Percentiles rank a stretch among this genome's conserved stretches.
phyloP scores from a whole-genome alignment of 257 asterid species.

The Mentha longifolia region DNA sequence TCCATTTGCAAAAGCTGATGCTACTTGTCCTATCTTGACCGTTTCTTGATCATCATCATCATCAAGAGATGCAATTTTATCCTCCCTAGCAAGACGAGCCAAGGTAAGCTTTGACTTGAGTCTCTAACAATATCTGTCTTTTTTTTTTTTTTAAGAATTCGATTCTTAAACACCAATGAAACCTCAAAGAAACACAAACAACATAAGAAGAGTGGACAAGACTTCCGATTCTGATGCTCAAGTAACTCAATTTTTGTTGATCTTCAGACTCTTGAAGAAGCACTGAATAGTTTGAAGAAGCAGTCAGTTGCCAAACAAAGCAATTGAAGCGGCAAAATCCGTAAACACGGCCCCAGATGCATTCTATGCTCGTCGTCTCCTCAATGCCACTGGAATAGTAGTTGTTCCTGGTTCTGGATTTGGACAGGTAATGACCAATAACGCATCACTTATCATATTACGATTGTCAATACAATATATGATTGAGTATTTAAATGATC shows the following conservation, averaged over 20 bases:
- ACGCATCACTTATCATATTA: background rate
- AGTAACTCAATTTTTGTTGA: background rate
- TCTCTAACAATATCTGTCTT: background rate
- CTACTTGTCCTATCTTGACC: too few species aligned
- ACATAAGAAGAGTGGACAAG: too few species aligned
- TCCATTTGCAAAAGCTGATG: too few species aligned
- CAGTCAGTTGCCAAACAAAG: conserved; percentile 74
- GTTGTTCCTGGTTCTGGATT: conserved; percentile 98
- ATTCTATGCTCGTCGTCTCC: conserved; percentile 73
- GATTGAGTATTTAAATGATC: background rate
- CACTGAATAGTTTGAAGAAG: conserved; percentile 82
- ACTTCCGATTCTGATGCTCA: background rate
- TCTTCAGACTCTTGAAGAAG: conserved; percentile 80
- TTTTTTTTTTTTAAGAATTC: background rate
- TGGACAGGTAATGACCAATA: conserved; percentile 62
- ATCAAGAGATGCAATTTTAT: conserved; percentile 70
- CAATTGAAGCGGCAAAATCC: conserved; percentile 80
- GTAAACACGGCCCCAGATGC: conserved; percentile 77
- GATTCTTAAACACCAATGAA: background rate
- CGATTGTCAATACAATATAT: background rate
- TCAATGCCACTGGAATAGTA: conserved; percentile 89
- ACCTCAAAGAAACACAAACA: background rate
- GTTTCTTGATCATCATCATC: too few species aligned
- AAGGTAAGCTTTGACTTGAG: conserved; percentile 57
- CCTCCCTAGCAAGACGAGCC: conserved; percentile 90